phyloP scores from a whole-genome alignment of 352 stramenopile species.

The Phytophthora pisi region DNA sequence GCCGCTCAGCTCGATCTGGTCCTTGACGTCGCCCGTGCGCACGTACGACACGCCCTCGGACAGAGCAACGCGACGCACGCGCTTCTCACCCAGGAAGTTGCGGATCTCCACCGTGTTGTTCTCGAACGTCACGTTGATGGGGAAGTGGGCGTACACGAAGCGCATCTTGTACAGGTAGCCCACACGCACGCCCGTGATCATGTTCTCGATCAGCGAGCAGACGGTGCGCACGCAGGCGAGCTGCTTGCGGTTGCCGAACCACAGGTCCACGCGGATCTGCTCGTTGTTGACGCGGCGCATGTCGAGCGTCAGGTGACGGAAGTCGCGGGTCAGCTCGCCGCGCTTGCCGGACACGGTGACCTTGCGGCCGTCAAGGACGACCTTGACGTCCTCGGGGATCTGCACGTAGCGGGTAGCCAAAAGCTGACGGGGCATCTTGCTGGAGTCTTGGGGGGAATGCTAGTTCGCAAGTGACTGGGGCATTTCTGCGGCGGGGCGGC shows the following conservation, averaged over 20 bases:
- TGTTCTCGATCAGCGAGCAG: conserved; percentile 99
- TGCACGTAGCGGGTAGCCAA: conserved; percentile 93
- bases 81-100: conserved; percentile 99
- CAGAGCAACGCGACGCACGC: conserved; percentile 95
- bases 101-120: conserved; percentile 96
- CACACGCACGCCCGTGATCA: conserved; percentile 98
- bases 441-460: conserved; percentile 53
- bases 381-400: conserved; percentile 94
- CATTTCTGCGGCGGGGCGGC: neutral
- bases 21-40: conserved; percentile 97
- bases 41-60: conserved; percentile 95
- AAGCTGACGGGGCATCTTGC: conserved; percentile 86
- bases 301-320: conserved; percentile 98
- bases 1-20: conserved; percentile 98
- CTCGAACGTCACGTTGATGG: conserved; percentile 98
- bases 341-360: conserved; percentile 97
- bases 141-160: conserved; percentile 99
- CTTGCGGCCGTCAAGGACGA: conserved; percentile 94
- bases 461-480: conserved; percentile 72
- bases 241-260: conserved; percentile 99
- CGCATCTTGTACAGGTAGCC: conserved; percentile 99
- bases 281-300: conserved; percentile 91
- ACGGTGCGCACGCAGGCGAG: conserved; percentile 98
- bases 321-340: conserved; percentile 95
- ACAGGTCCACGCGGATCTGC: conserved; percentile 97